Evolutionary conservation across 257 asterid species (phyloP), one percentile per base, ranked within the genome.

Genomic region (Solanum arcanum): DNA sequence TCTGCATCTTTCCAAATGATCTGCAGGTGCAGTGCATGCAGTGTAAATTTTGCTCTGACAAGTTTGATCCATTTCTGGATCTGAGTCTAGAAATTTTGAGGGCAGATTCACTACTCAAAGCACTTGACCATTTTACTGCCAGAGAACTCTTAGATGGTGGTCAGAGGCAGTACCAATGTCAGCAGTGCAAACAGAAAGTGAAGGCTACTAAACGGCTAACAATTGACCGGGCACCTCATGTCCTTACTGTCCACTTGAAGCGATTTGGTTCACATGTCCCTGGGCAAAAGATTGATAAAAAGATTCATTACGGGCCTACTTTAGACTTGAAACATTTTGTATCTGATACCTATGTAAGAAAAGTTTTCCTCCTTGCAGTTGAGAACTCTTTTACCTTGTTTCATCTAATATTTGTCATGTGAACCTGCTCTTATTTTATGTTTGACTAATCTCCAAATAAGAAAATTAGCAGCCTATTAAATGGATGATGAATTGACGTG

Each of bases 21-120:
- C 91, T 87, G 84, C 90, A 97, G 99, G 99, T 97, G 91, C 96
- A 96, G 93, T 96, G 99, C 91, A 90, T 93, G 97, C 99, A 96
- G 84, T 97, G 99, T 87, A 94, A 96, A 83, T 93, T 90, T 84
- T 93, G 98, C 93, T 97, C 99, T 74, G 91, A 97, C 91, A 96
- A 95, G 87, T 96, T 92, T 84, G 99, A 97, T 82, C 99, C 99
- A 7, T 97, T 97, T 91, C 91, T 97, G 90, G 99, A 96, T 91
- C 85, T 97, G 81, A 97, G 99, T 92, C 94, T 96, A 13, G 99
- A 97, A 88, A 97, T 97, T 83, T 59, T 78, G 41, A 96, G 88
- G 90, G 99, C 98, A 73, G 98, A 95, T 86, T 93, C 99, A 3
- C 80, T 97, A 83, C 52, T 74, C n/a, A 96, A 91, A 87, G 98